phyloP scores from a whole-genome alignment of 371 early-diverging fungal genomes.

The Mucor plumbeus region DNA sequence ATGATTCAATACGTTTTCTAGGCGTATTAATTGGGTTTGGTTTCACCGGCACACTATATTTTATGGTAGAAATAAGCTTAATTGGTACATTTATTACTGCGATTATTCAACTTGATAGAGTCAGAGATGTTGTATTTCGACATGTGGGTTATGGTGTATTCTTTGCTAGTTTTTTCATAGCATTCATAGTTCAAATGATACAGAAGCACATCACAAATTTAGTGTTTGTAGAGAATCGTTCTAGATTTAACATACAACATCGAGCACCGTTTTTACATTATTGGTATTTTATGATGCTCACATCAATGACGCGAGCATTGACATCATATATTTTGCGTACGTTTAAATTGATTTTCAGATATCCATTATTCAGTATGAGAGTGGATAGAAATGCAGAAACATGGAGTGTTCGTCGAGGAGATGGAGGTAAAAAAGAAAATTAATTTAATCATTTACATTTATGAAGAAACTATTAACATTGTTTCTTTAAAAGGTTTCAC shows the following conservation, averaged over 20 bases:
- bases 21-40: slow-evolving; percentile 57
- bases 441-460: background rate
- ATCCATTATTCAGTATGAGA: slow-evolving; percentile 51
- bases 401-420: slow-evolving; percentile 59
- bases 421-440: slow-evolving; percentile 41
- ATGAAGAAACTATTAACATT: background rate
- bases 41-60: slow-evolving; percentile 53
- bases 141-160: slow-evolving; percentile 48
- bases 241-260: slow-evolving; percentile 41
- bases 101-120: slow-evolving; percentile 38
- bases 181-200: slow-evolving; percentile 48
- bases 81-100: slow-evolving; percentile 42
- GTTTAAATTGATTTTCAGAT: slow-evolving; percentile 43
- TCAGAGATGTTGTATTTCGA: slow-evolving; percentile 37
- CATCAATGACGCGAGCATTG: slow-evolving; percentile 54
- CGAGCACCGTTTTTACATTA: slow-evolving; percentile 53
- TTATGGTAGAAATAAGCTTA: slow-evolving; percentile 45
- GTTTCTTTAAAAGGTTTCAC: slow-evolving; percentile 35
- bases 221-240: slow-evolving; percentile 41
- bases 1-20: slow-evolving; percentile 55
- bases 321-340: slow-evolving; percentile 55
- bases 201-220: slow-evolving; percentile 49
- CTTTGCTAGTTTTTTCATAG: slow-evolving; percentile 53
- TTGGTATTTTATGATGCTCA: slow-evolving; percentile 60
- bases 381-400: slow-evolving; percentile 59